Conservation (phyloP, 225 moss, liverwort and hornwort species). For the Thuidium tamariscinum region DNA sequence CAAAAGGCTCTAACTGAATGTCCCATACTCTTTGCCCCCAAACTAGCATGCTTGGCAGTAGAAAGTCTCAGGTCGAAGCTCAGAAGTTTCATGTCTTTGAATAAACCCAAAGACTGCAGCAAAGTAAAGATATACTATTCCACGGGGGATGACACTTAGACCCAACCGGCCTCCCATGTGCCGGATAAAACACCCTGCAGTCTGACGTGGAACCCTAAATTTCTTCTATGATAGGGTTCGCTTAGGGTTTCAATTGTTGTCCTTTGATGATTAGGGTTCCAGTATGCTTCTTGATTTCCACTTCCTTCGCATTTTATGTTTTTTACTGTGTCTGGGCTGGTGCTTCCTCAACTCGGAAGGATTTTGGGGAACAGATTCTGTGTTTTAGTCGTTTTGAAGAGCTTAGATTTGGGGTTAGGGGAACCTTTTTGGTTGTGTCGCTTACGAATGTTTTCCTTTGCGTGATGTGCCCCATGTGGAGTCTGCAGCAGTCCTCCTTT, state of each 20-base stretch:
- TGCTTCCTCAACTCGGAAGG: accelerated
- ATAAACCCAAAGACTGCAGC: neutral
- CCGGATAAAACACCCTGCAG: slow-evolving; percentile 17
- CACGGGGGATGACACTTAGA: neutral
- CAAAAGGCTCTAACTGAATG: neutral
- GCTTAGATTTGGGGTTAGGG: too few relatives aligned
- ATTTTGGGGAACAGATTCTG: accelerated
- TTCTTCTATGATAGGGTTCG: neutral
- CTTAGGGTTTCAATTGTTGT: neutral
- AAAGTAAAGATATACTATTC: neutral
- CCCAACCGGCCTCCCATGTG: slow-evolving; percentile 13
- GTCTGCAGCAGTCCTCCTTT: slow-evolving; percentile 20
- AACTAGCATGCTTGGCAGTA: neutral
- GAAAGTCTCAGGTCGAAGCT: accelerated
- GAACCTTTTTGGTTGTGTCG: neutral
- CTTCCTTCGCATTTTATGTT: accelerated
- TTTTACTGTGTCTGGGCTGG: accelerated
- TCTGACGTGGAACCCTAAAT: neutral
- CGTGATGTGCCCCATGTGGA: slow-evolving; percentile 9
- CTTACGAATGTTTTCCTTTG: accelerated
- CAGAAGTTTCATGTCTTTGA: neutral
- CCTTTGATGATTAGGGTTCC: neutral
- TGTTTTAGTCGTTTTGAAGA: accelerated
- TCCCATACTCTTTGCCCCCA: neutral
- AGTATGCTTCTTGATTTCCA: accelerated